Evolutionary conservation across 108 stramenopile genomes (phyloP).

Genomic region (Cyclotella sp.): DNA sequence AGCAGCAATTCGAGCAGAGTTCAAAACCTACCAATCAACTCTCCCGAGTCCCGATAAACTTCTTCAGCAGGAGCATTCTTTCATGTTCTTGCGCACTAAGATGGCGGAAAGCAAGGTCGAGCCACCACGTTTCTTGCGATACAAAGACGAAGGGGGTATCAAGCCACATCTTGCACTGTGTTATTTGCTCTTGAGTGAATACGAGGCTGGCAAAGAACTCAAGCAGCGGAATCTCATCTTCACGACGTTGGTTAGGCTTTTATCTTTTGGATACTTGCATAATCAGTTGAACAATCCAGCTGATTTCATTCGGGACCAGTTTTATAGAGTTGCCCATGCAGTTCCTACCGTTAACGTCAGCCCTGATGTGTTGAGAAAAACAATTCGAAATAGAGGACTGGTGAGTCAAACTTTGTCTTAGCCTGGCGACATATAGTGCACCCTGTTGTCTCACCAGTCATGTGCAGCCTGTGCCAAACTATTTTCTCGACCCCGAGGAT

Average conservation of each 20-base stretch:
- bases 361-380: constrained; percentile 37
- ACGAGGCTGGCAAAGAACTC: constrained; percentile 22
- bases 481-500: constrained; percentile 48
- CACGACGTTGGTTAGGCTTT: constrained; percentile 20
- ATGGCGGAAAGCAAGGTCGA: constrained; percentile 30
- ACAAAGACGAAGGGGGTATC: constrained; percentile 40
- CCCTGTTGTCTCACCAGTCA: neutral
- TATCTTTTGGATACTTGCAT: constrained; percentile 37
- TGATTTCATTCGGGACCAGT: constrained; percentile 47
- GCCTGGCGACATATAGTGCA: neutral
- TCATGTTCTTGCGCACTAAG: constrained; percentile 15
- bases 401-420: neutral
- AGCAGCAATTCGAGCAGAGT: constrained; percentile 37
- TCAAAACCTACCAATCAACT: constrained; percentile 41
- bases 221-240: neutral
- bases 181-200: constrained; percentile 39
- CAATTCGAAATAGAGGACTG: constrained; percentile 38
- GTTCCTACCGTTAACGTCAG: constrained; percentile 24
- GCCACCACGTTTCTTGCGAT: constrained; percentile 34
- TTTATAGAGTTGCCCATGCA: constrained; percentile 25
- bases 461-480: constrained; percentile 37
- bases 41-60: constrained; percentile 42
- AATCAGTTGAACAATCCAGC: constrained; percentile 47
- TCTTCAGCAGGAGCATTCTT: constrained; percentile 42
- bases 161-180: constrained; percentile 49